Conservation (phyloP, 2,329 filamentous ascomycete genomes). For the Ophiostoma angusticollis region DNA sequence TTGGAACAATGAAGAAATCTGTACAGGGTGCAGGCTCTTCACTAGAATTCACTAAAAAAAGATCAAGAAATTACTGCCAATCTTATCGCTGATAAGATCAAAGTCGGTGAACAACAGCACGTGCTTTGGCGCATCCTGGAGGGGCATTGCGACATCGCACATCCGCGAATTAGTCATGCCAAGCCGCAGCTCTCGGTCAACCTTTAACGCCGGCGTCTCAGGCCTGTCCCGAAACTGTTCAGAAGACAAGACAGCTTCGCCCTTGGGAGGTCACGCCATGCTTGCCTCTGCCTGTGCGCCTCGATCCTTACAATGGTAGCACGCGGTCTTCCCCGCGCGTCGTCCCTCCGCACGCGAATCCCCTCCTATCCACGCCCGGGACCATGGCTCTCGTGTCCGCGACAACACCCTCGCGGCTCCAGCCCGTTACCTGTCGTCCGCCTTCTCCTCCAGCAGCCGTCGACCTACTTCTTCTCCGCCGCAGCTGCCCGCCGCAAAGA, state of each 20-base stretch:
- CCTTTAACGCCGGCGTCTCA: too few species aligned
- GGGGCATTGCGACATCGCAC: too few species aligned
- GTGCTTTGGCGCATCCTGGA: too few species aligned
- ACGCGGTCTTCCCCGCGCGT: slow-evolving; percentile 10
- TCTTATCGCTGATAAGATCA: slow-evolving; percentile 8
- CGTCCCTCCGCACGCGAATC: slow-evolving; percentile 9
- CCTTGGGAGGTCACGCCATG: too few species aligned
- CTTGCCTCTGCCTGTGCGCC: too few species aligned
- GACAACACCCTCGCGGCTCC: neutral
- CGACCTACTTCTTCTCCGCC: slow-evolving; percentile 4
- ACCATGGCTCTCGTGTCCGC: slow-evolving; percentile 1
- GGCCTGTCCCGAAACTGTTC: too few species aligned
- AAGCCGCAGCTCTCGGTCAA: too few species aligned
- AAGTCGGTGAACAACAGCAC: too few species aligned
- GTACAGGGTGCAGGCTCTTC: slow-evolving; percentile 1
- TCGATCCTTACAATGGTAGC: slow-evolving; percentile 13
- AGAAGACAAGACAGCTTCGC: too few species aligned
- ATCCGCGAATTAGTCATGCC: too few species aligned
- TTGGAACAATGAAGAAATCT: neutral
- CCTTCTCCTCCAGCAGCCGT: slow-evolving; percentile 1
- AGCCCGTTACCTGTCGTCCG: neutral
- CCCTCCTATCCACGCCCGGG: neutral
- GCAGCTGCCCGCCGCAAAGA: neutral
- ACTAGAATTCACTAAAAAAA: neutral
- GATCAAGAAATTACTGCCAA: slow-evolving; percentile 10